Conservation (phyloP, 2,329 filamentous ascomycete genomes). For the Fusarium verticillioides region DNA sequence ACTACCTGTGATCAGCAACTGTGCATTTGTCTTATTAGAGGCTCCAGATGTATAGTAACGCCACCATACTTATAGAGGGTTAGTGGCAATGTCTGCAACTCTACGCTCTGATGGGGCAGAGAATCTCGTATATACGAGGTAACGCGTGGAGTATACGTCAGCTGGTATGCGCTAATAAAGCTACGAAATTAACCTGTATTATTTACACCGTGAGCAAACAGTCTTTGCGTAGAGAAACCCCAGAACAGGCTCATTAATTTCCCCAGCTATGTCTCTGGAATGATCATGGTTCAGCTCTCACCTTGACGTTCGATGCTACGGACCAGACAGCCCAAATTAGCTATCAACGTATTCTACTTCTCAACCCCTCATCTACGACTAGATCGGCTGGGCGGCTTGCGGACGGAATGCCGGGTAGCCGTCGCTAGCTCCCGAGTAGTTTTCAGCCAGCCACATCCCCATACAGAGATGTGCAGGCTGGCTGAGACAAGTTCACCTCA, state of each 20-base stretch:
- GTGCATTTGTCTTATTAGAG: too few relatives aligned
- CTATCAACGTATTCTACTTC: too few relatives aligned
- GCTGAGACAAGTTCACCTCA: not conserved
- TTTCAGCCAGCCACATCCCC: not conserved
- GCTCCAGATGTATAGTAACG: not conserved
- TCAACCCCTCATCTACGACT: not conserved
- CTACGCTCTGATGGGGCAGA: too few relatives aligned
- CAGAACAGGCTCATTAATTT: fast-evolving
- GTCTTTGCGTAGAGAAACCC: fast-evolving
- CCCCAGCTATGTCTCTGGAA: not conserved
- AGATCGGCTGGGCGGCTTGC: not conserved
- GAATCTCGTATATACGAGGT: not conserved
- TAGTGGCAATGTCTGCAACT: not conserved
- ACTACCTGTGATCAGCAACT: too few relatives aligned
- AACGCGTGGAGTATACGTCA: not conserved
- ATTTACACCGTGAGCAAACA: too few relatives aligned
- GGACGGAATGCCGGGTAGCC: not conserved
- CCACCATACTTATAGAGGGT: not conserved
- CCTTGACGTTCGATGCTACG: fast-evolving
- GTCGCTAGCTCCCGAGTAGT: not conserved
- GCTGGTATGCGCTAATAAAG: not conserved
- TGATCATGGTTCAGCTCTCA: not conserved
- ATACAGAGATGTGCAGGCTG: not conserved
- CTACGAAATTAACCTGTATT: too few relatives aligned
- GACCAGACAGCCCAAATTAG: not conserved